phyloP scores from a whole-genome alignment of 1,139 yeast species.

The Suhomyces bribrorum region DNA sequence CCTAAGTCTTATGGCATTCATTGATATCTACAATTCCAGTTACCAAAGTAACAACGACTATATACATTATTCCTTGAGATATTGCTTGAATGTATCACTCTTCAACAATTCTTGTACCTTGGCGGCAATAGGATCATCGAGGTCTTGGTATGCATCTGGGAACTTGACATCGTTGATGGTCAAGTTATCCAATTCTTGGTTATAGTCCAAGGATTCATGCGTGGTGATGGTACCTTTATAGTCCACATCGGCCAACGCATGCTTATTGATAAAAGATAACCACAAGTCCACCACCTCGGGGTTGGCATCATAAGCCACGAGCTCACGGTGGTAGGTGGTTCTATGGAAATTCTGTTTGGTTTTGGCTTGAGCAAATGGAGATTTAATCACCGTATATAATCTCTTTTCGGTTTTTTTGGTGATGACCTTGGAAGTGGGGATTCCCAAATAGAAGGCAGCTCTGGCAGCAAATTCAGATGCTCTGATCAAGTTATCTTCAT shows the following conservation, averaged over 20 bases:
- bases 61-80: conserved; percentile 13
- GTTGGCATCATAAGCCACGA: conserved; percentile 80
- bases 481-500: conserved; percentile 67
- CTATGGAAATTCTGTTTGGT: conserved; percentile 94
- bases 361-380: conserved; percentile 94
- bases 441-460: conserved; percentile 86
- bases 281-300: conserved; percentile 83
- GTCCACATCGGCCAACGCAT: conserved; percentile 80
- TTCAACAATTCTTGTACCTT: conserved; percentile 74
- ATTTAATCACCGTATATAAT: conserved; percentile 89
- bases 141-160: conserved; percentile 39
- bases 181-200: conserved; percentile 33
- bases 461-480: conserved; percentile 85
- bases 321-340: conserved; percentile 71
- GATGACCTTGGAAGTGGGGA: conserved; percentile 60
- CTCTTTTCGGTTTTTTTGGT: conserved; percentile 68
- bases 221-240: conserved; percentile 72
- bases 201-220: conserved; percentile 53
- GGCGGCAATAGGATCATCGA: conserved; percentile 63
- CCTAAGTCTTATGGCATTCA: neutral
- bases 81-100: conserved; percentile 51
- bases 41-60: no score
- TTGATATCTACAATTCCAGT: neutral
- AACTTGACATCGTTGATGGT: conserved; percentile 29
- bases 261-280: conserved; percentile 76